phyloP scores from a whole-genome alignment of 495 filamentous ascomycete genomes.

The Trichocladium antarcticum region DNA sequence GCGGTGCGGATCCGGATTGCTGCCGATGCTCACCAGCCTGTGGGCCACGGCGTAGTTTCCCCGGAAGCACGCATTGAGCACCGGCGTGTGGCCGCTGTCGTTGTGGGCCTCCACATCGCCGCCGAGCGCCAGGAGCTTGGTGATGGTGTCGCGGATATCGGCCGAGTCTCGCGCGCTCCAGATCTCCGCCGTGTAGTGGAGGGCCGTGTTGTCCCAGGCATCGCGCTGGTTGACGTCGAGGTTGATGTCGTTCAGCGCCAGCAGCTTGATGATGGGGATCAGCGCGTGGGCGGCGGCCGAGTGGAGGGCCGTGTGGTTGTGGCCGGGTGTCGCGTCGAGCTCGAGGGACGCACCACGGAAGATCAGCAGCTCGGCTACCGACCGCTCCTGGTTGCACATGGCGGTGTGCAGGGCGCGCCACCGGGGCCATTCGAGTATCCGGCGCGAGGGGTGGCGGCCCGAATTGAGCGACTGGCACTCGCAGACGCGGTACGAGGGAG shows the following conservation, averaged over 20 bases:
- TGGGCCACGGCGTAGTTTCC: constrained; percentile 23
- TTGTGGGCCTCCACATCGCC: constrained; percentile 21
- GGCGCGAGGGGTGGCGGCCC: constrained; percentile 7
- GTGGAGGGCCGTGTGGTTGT: constrained; percentile 21
- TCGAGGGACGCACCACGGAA: constrained; percentile 24
- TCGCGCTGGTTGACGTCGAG: constrained; percentile 20
- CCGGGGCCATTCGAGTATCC: constrained; percentile 9
- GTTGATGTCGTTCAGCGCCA: constrained; percentile 14
- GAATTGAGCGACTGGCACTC: constrained; percentile 17
- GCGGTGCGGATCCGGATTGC: constrained; percentile 19
- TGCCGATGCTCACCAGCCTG: constrained; percentile 17
- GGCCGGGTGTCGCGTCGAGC: constrained; percentile 12
- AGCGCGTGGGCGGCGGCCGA: constrained; percentile 19
- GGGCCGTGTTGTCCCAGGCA: constrained; percentile 17
- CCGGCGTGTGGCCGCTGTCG: constrained; percentile 18
- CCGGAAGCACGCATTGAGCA: constrained; percentile 18
- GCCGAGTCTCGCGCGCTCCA: constrained; percentile 14
- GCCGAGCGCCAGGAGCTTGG: constrained; percentile 21
- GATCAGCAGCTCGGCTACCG: constrained; percentile 25
- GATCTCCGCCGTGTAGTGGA: constrained; percentile 19
- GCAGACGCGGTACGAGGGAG: constrained; percentile 22
- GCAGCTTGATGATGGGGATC: constrained; percentile 21
- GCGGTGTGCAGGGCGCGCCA: constrained; percentile 31
- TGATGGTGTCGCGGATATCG: constrained; percentile 17
- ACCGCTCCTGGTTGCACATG: constrained; percentile 25